phyloP scores from a whole-genome alignment of 805 yeast genomes.

The Candida incommunis region DNA sequence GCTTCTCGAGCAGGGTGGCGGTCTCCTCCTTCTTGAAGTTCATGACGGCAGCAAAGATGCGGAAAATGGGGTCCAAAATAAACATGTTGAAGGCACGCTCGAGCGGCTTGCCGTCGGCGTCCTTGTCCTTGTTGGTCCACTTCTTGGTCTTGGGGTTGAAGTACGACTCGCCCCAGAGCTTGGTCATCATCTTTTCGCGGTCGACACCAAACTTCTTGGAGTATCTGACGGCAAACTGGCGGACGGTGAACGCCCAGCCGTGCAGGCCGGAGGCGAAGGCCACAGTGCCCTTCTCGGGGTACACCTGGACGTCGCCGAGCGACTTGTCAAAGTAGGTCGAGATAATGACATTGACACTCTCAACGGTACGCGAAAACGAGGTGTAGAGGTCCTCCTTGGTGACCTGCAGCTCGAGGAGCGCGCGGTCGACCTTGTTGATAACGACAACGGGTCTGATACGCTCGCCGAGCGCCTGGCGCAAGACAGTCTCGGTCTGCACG shows the following conservation, averaged over 20 bases:
- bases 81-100: conserved; percentile 99
- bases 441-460: conserved; percentile 98
- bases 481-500: conserved; percentile 99
- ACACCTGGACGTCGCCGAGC: conserved; percentile 94
- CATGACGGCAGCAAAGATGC: conserved; percentile 93
- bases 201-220: conserved; percentile 99
- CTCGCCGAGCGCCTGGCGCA: conserved; percentile 98
- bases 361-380: conserved; percentile 96
- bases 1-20: conserved; percentile 80
- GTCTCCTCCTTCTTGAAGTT: conserved; percentile 98
- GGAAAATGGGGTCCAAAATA: conserved; percentile 97
- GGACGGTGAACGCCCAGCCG: conserved; percentile 99
- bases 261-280: conserved; percentile 99
- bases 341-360: conserved; percentile 97
- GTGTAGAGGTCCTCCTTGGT: conserved; percentile 98
- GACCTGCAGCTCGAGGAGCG: conserved; percentile 96
- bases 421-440: conserved; percentile 99
- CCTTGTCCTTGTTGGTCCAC: conserved; percentile 93
- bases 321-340: conserved; percentile 84
- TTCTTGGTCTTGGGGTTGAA: conserved; percentile 99
- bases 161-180: conserved; percentile 99
- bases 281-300: conserved; percentile 98
- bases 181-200: conserved; percentile 94
- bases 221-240: conserved; percentile 97
- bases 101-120: conserved; percentile 86